Evolutionary conservation across 2,329 filamentous ascomycete genomes (phyloP), one percentile per base, ranked within the genome.

Genomic region (Calonectria henricotiae): DNA sequence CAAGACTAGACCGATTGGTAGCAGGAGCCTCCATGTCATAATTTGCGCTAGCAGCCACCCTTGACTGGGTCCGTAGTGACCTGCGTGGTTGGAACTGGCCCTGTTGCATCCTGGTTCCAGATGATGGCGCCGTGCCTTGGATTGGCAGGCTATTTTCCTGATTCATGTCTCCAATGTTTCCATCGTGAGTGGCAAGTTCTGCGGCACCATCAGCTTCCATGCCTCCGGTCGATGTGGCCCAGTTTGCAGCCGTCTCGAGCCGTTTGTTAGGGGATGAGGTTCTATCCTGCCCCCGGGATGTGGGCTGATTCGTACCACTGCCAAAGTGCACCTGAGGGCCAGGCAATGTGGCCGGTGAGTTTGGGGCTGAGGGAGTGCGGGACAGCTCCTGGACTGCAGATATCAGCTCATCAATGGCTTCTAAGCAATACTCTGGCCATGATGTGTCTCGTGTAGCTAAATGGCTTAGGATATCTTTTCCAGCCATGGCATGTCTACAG

Each of bases 351-450:
- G 35, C 49, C 3, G 73, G 73, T 5, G 75, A 71, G 3, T 76
- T 74, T 7, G 70, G 70, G 1, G 69, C 46, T 2, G 58, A 44
- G 0, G 62, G 70, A 4, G 73, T 58, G 15, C 72, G 68, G 1
- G 77, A 75, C 0, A 79, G 43, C 5, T 81, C 80, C 62, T 77
- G 70, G 0, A 81, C 76, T 0, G 78, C 77, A 0, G 75, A 79
- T 0, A 77, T 79, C 3, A 81, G 66, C 13, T 81, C 80, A 11
- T 81, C 80, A 5, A 81, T 77, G 2, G 80, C 80, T 0, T 76
- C 76, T 0, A 81, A 68, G 6, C 80, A 81, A 35, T 81, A 81
- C 35, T 81, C 80, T 0, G 80, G 80, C 80, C 80, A 81, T 0
- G 78, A 77, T 1, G 79, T 81, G n/a, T 79, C 74, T 44, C 80